Conservation (phyloP, 331 rosid genomes). For the Spiraea crenata region DNA sequence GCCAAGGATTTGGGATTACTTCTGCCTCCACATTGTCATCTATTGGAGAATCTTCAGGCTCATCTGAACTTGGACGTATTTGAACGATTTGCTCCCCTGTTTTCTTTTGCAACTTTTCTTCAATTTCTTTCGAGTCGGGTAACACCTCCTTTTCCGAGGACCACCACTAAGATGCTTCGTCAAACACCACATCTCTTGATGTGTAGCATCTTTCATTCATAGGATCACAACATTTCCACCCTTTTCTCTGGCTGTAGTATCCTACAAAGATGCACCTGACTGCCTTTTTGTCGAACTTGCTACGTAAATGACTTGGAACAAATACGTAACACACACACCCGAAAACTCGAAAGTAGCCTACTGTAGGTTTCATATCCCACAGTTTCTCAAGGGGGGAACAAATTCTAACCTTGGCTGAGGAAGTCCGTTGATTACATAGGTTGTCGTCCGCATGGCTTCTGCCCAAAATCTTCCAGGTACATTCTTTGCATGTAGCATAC, state of each 20-base stretch:
- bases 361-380: not conserved
- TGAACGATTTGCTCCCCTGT: not conserved
- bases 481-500: constrained; percentile 16
- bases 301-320: not conserved
- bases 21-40: not conserved
- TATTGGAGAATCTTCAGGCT: not conserved
- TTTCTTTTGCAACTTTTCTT: not conserved
- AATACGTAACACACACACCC: no score
- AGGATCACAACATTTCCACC: not conserved
- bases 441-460: constrained; percentile 5
- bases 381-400: constrained; percentile 4
- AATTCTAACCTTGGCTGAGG: not conserved
- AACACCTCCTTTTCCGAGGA: no score
- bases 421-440: constrained; percentile 6
- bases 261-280: not conserved
- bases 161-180: no score
- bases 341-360: no score
- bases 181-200: no score
- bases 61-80: not conserved
- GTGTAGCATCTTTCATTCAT: not conserved
- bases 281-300: not conserved
- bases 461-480: constrained; percentile 16
- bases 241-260: not conserved
- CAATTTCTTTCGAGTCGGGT: not conserved
- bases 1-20: not conserved